Conservation (phyloP, 169 alveolate genomes). For the Plasmodium gaboni region DNA sequence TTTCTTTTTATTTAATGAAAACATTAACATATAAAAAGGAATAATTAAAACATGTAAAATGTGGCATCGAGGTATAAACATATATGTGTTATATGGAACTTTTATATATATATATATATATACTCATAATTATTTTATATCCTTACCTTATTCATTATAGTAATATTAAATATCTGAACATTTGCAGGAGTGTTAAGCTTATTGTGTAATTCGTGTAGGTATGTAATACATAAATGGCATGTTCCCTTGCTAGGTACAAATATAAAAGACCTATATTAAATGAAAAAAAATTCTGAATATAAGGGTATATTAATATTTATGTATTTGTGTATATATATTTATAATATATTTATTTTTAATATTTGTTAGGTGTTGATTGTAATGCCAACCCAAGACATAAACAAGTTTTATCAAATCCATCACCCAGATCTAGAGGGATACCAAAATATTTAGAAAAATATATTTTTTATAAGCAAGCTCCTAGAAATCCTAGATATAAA, state of each 20-base stretch:
- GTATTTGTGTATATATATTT: not conserved
- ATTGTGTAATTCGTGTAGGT: constrained; percentile 90
- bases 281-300: too few relatives aligned
- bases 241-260: constrained; percentile 88
- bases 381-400: constrained; percentile 91
- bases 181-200: constrained; percentile 84
- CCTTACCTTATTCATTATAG: not conserved
- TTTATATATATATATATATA: not conserved
- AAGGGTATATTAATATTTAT: not conserved
- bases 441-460: constrained; percentile 89
- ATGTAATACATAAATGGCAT: constrained; percentile 90
- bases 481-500: constrained; percentile 84
- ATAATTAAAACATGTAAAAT: constrained; percentile 14
- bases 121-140: not conserved
- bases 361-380: constrained; percentile 88
- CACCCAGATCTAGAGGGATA: constrained; percentile 91
- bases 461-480: constrained; percentile 88
- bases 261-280: not conserved
- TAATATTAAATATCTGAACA: not conserved
- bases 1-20: not conserved
- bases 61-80: constrained; percentile 74
- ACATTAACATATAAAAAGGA: constrained; percentile 19
- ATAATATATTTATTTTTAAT: constrained; percentile 1
- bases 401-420: constrained; percentile 88
- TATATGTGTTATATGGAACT: not conserved